Conservation (phyloP, 352 stramenopile genomes). For the Phytophthora lateralis region DNA sequence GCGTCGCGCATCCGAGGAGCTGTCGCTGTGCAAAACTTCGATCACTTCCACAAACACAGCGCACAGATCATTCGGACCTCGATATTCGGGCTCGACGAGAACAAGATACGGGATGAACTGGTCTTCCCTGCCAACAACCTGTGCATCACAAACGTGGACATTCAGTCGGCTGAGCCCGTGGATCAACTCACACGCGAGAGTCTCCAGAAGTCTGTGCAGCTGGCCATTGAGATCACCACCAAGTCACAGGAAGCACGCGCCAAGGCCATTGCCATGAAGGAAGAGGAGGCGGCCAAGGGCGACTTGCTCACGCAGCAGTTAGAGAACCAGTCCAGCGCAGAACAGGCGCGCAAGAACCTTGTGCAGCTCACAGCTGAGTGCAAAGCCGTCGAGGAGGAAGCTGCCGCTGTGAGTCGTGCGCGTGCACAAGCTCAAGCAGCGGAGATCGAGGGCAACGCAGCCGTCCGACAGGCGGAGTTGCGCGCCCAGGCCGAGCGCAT, state of each 20-base stretch:
- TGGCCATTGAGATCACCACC: constrained; percentile 88
- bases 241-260: constrained; percentile 82
- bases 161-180: constrained; percentile 80
- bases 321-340: constrained; percentile 76
- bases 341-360: constrained; percentile 76
- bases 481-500: constrained; percentile 69
- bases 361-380: constrained; percentile 79
- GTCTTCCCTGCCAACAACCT: constrained; percentile 79
- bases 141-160: constrained; percentile 84
- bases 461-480: constrained; percentile 74
- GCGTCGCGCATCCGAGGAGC: constrained; percentile 77
- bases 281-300: constrained; percentile 81
- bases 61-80: constrained; percentile 79
- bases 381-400: constrained; percentile 69
- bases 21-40: constrained; percentile 74
- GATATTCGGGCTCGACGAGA: constrained; percentile 74
- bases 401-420: constrained; percentile 62
- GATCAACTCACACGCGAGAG: constrained; percentile 74
- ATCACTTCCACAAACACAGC: constrained; percentile 87
- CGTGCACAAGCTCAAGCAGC: constrained; percentile 67
- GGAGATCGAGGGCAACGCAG: constrained; percentile 74
- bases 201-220: constrained; percentile 81
- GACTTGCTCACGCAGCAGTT: constrained; percentile 75
- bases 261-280: constrained; percentile 81
- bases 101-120: constrained; percentile 57